Evolutionary conservation across 179 eudicot species (phyloP), one percentile per base, ranked within the genome.

Genomic region (Vitellaria paradoxa): DNA sequence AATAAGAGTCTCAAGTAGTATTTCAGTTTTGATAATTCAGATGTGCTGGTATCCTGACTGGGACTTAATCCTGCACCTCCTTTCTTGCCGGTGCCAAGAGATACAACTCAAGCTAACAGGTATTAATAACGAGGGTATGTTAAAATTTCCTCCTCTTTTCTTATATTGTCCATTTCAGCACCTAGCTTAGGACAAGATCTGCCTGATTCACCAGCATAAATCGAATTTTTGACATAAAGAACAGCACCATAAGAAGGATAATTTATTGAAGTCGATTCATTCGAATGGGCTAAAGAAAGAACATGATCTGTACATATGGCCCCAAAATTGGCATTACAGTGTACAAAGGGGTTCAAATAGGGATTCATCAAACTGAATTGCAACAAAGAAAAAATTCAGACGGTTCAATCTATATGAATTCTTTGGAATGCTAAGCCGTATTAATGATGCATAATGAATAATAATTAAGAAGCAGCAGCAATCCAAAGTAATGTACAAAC

Each of bases 401-500:
- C 42, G 26, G 55, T 21, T 49, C 57, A 23, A 69, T 49, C 11
- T 1, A 21, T 21, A 7, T 23, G 14, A 46, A 46, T 17, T 46
- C 7, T 47, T 20, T n/a, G 30, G 1, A 7, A 13, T 21, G 11
- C 47, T 15, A 11, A 69, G 21, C 42, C 42, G 0, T 24, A 15
- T 14, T 23, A 69, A 14, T 18, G 63, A 20, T 26, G 9, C 24
- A 15, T 5, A 46, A 70, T 70, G 12, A n/a, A 26, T 40, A 37
- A 42, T 20, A 72, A 67, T 21, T 18, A 20, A 42, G 2, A 70
- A 46, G 46, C 26, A 8, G n/a, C 49, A 65, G 52, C 78, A 65
- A 65, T 37, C 52, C 15, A 53, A 79, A 21, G 63, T 42, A 76
- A 55, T 60, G 68, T 26, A 78, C 84, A 78, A 78, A 95, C 99